phyloP scores from a whole-genome alignment of 495 filamentous ascomycete genomes.

The Penicillium canariense region DNA sequence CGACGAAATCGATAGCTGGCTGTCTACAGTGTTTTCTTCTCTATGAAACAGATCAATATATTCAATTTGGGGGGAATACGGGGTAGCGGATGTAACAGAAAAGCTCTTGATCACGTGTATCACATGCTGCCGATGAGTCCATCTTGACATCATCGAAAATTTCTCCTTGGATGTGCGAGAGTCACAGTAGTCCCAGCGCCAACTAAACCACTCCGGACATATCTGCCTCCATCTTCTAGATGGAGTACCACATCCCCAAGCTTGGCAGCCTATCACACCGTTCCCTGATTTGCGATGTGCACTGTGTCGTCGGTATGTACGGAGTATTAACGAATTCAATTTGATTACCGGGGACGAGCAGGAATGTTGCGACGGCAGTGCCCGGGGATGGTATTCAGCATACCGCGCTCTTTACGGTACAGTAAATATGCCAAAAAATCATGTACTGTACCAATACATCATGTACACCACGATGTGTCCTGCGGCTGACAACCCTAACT shows the following conservation, averaged over 20 bases:
- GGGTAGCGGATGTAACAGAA: too few relatives aligned
- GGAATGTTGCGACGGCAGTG: conserved; percentile 18
- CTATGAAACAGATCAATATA: not conserved
- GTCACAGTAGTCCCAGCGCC: too few relatives aligned
- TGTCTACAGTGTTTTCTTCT: not conserved
- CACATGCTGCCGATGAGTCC: conserved; percentile 6
- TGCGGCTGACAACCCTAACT: not conserved
- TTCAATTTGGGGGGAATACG: too few relatives aligned
- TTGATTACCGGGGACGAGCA: conserved; percentile 4
- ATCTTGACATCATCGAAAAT: conserved; percentile 20
- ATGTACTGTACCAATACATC: too few relatives aligned
- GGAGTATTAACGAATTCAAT: not conserved
- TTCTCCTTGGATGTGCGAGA: not conserved
- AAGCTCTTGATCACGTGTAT: conserved; percentile 18
- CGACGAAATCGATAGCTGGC: not conserved
- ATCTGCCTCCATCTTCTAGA: too few relatives aligned
- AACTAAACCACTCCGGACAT: too few relatives aligned
- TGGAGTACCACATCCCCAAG: not conserved
- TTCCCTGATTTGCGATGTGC: not conserved
- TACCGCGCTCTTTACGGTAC: conserved; percentile 20
- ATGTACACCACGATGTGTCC: too few relatives aligned
- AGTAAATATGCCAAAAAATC: too few relatives aligned
- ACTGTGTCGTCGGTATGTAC: not conserved
- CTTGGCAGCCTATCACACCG: not conserved
- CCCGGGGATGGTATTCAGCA: conserved; percentile 26